Evolutionary conservation across 441 rosid genomes (phyloP), one percentile per base, ranked within the genome.

Genomic region (Kokia cookei): DNA sequence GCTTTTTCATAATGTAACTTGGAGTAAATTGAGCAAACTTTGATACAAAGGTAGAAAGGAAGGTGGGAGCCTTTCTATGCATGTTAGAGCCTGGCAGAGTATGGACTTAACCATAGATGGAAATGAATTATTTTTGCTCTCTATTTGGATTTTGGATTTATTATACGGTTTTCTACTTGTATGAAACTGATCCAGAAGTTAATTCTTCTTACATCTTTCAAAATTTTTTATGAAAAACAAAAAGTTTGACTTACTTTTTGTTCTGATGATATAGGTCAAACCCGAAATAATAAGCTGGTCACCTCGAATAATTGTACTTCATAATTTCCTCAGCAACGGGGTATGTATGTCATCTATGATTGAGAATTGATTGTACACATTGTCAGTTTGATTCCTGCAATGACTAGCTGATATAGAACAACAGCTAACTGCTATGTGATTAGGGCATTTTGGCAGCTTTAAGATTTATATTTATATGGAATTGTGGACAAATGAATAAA

Each of bases 221-320:
- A 0, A 24, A 17, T 3, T 32, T 69, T 51, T 32, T 8, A 42
- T 13, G 40, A 43, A 71, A 32, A 2, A 2, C 1, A 60, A 65
- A 61, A 63, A 35, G 12, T 54, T 62, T 72, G 63, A 47, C 73
- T 72, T 26, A 61, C 54, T 59, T 82, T 69, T 78, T 62, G 24
- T 55, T 82, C 37, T 76, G 58, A 73, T 83, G 70, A 83, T 86
- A 86, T 66, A 93, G 99, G 98, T 95, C 76, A 90, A 89, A 87
- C 99, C 97, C 60, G 96, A 93, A 89, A 83, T 95, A 40, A 75
- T 95, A 71, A 95, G 93, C 80, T 93, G 98, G 99, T 86, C 92
- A 1, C 99, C 99, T 12, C 88, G 99, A 73, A 90, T 95, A 53
- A 87, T 93, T 43, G 84, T 95, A 47, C 84, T 95, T n/a, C 98